phyloP scores from a whole-genome alignment of 495 filamentous ascomycete species.

The Penicillium taxi region DNA sequence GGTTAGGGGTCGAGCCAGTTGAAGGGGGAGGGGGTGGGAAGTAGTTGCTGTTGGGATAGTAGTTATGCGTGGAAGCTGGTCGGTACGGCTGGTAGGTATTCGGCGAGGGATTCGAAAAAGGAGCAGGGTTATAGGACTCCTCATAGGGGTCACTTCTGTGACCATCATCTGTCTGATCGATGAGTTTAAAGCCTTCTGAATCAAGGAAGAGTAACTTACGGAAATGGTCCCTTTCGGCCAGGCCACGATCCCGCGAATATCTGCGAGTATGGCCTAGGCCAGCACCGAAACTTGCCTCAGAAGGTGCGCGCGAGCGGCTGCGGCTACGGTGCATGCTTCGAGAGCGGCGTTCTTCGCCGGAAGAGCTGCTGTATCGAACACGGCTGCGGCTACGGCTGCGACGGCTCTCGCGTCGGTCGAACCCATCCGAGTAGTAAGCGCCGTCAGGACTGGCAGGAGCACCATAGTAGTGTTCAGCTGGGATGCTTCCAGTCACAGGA shows the following conservation, averaged over 20 bases:
- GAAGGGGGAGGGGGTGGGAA: slow-evolving; percentile 40
- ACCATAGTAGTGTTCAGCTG: slow-evolving; percentile 44
- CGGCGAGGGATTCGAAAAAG: slow-evolving; percentile 27
- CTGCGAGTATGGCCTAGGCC: slow-evolving; percentile 71
- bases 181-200: no score
- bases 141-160: slow-evolving; percentile 36
- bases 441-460: slow-evolving; percentile 32
- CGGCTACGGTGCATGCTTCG: slow-evolving; percentile 37
- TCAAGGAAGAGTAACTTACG: slow-evolving; percentile 15
- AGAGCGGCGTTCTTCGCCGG: slow-evolving; percentile 34
- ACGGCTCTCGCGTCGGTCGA: slow-evolving; percentile 22
- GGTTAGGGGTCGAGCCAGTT: slow-evolving; percentile 17
- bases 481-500: slow-evolving; percentile 49
- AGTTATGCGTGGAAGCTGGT: slow-evolving; percentile 28
- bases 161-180: no score
- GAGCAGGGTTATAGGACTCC: slow-evolving; percentile 38
- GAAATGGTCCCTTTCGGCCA: slow-evolving; percentile 33
- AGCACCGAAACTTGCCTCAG: slow-evolving; percentile 60
- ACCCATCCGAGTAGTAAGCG: slow-evolving; percentile 37
- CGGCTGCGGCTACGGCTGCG: slow-evolving; percentile 33
- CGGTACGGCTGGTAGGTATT: slow-evolving; percentile 4
- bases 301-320: slow-evolving; percentile 57
- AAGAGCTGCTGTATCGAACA: slow-evolving; percentile 32
- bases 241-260: slow-evolving; percentile 53
- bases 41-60: slow-evolving; percentile 33